Evolutionary conservation across 176 grass and related monocot species (phyloP).

Genomic region (Bromus sterilis): DNA sequence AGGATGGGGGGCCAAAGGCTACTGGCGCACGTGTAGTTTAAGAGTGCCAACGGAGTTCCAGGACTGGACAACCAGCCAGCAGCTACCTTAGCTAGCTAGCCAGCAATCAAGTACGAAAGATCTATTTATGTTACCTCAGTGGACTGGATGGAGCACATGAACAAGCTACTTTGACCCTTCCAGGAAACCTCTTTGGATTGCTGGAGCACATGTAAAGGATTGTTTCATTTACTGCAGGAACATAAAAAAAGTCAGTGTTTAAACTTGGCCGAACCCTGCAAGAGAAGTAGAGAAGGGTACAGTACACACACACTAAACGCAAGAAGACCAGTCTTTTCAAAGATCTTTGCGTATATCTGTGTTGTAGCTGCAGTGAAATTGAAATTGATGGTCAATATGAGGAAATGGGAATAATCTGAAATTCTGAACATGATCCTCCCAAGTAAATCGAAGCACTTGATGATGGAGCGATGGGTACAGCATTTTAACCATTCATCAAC

Average conservation of each 20-base stretch:
- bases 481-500: not conserved
- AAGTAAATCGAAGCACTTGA: not conserved
- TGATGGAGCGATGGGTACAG: not conserved
- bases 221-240: not conserved
- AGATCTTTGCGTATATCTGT: not conserved
- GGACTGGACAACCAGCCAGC: constrained; percentile 11
- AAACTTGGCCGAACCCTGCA: not conserved
- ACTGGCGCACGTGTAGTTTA: not conserved
- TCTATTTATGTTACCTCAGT: not conserved
- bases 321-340: not conserved
- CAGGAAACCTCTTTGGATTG: constrained; percentile 15
- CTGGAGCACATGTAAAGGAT: no score
- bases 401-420: not conserved
- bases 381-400: not conserved
- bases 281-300: no score
- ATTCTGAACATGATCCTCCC: not conserved
- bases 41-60: not conserved
- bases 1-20: not conserved
- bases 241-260: not conserved
- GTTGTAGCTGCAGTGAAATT: not conserved
- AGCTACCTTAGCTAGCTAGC: no score
- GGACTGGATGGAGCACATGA: no score
- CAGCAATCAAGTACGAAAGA: constrained; percentile 24
- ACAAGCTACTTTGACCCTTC: constrained; percentile 9
- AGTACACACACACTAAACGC: no score